Evolutionary conservation across 768 basidiomycete genomes (phyloP).

Genomic region (Mycena maculata): DNA sequence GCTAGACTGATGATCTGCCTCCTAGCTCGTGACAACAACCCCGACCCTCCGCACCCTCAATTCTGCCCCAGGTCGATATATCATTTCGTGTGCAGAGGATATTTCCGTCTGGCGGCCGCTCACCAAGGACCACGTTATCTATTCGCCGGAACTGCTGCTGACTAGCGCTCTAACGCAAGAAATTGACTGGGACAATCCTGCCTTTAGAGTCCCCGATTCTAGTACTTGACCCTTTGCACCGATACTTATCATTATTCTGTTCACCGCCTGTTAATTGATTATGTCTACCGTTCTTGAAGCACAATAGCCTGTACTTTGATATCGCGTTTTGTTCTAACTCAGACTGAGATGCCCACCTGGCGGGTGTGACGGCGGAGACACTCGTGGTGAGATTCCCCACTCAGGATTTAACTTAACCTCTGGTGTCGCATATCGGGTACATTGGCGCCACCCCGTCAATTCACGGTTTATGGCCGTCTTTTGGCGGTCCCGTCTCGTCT

Average conservation of each 20-base stretch:
- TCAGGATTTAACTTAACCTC: no score
- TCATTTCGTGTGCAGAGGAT: slow-evolving; percentile 78
- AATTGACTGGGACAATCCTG: slow-evolving; percentile 68
- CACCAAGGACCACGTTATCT: slow-evolving; percentile 64
- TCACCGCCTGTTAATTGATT: not conserved
- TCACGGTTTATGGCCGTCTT: no score
- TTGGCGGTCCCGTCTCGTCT: no score
- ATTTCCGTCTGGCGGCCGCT: slow-evolving; percentile 74
- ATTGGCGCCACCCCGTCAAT: no score
- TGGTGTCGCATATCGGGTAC: no score
- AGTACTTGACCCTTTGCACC: not conserved
- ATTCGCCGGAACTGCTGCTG: slow-evolving; percentile 75
- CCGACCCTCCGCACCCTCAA: slow-evolving; percentile 69
- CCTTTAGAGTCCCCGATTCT: slow-evolving; percentile 43
- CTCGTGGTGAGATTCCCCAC: no score
- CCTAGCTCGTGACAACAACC: slow-evolving; percentile 56
- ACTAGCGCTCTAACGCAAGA: slow-evolving; percentile 73
- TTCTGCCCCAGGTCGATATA: slow-evolving; percentile 61
- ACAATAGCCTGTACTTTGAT: not conserved
- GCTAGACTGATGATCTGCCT: slow-evolving; percentile 3
- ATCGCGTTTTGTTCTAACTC: not conserved
- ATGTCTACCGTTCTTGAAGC: not conserved
- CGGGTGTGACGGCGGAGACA: no score
- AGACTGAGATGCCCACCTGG: no score
- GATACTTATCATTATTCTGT: slow-evolving; percentile 21